phyloP scores from a whole-genome alignment of 805 yeast species.

The Candida nitratophila region DNA sequence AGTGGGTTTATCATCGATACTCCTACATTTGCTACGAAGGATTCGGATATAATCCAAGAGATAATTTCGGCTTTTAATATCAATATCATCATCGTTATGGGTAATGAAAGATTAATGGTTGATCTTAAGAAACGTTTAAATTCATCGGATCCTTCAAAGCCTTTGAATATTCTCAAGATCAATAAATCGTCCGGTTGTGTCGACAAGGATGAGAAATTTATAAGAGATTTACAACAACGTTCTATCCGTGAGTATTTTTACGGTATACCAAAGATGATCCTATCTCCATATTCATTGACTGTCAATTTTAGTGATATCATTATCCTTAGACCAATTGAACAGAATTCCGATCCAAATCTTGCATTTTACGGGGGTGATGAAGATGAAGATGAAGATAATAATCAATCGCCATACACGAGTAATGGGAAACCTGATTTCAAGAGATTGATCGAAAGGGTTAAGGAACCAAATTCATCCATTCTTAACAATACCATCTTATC shows the following conservation, averaged over 20 bases:
- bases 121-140: conserved; percentile 51
- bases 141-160: conserved; percentile 14
- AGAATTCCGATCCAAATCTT: conserved; percentile 5
- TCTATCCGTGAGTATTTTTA: conserved; percentile 85
- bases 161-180: conserved; percentile 47
- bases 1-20: conserved; percentile 72
- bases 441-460: conserved; percentile 18
- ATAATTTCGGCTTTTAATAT: conserved; percentile 54
- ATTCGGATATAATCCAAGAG: conserved; percentile 43
- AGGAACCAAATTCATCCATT: conserved; percentile 41
- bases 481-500: conserved; percentile 77
- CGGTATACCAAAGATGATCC: conserved; percentile 57
- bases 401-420: background rate
- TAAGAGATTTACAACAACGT: conserved; percentile 66
- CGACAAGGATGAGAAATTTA: conserved; percentile 61
- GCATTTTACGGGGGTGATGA: conserved; percentile 21
- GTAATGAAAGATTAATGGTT: conserved; percentile 61
- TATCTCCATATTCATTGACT: conserved; percentile 84
- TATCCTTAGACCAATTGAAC: conserved; percentile 52
- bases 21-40: conserved; percentile 51
- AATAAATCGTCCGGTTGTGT: conserved; percentile 73
- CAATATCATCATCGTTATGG: conserved; percentile 60
- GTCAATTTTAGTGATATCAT: conserved; percentile 54
- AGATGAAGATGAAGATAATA: conserved; percentile 15
- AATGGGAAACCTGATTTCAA: conserved; percentile 6